phyloP scores from a whole-genome alignment of 129 eudicot genomes.

The Erigeron canadensis region DNA sequence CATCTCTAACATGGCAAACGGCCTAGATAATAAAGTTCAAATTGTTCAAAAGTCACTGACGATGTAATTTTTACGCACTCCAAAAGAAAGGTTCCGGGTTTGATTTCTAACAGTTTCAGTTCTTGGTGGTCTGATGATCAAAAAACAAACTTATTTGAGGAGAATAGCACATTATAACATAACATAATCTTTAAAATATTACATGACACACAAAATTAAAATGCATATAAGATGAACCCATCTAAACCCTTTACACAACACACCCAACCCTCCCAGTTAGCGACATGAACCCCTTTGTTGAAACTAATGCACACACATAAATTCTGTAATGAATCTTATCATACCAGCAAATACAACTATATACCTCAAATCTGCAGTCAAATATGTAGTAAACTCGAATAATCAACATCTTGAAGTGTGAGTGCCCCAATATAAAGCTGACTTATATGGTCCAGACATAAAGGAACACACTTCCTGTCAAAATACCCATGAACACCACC shows the following conservation, averaged over 20 bases:
- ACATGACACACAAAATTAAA: no score
- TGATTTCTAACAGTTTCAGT: no score
- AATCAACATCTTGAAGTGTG: slow-evolving; percentile 76
- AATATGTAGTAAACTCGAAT: slow-evolving; percentile 26
- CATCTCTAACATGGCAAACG: no score
- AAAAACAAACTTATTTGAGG: no score
- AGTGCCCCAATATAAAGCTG: slow-evolving; percentile 65
- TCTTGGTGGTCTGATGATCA: no score
- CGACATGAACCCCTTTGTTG: neutral
- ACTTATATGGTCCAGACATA: slow-evolving; percentile 64
- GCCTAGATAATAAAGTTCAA: no score
- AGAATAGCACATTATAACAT: no score
- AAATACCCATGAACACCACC: slow-evolving; percentile 58
- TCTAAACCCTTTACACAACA: neutral
- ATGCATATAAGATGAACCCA: no score
- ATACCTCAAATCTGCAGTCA: slow-evolving; percentile 22
- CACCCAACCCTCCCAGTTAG: neutral
- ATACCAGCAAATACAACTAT: neutral
- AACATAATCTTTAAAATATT: no score
- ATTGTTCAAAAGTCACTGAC: no score
- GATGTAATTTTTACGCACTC: no score
- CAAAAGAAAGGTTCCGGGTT: no score
- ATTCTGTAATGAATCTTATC: slow-evolving; percentile 6
- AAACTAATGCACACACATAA: neutral
- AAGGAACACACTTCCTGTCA: slow-evolving; percentile 57